Evolutionary conservation across 2,329 filamentous ascomycete genomes (phyloP).

Genomic region (Botrytis cinerea): DNA sequence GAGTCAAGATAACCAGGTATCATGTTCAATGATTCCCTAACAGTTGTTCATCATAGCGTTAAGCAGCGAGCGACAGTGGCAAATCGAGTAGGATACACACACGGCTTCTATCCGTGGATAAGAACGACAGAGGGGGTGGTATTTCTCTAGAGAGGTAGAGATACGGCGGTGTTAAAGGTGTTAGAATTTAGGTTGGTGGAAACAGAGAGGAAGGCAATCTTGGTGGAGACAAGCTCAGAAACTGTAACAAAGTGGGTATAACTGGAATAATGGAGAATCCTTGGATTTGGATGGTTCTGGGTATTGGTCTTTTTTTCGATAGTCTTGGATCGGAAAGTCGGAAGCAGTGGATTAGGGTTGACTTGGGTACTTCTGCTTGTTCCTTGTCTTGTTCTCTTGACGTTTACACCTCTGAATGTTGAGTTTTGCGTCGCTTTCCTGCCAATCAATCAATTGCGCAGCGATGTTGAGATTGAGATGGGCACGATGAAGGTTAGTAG

Average conservation of each 20-base stretch:
- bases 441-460: background rate
- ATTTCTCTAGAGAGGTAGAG: background rate
- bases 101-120: background rate
- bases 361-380: background rate
- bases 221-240: slow-evolving; percentile 10
- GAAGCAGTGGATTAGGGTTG: slow-evolving; percentile 2
- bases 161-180: background rate
- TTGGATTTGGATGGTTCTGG: slow-evolving; percentile 6
- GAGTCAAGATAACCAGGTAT: slow-evolving; percentile 7
- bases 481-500: background rate
- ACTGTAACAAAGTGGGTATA: slow-evolving; percentile 5
- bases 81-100: background rate
- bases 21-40: slow-evolving; percentile 16
- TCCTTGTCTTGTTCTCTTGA: background rate
- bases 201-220: background rate
- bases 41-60: slow-evolving; percentile 3
- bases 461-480: background rate
- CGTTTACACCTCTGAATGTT: background rate
- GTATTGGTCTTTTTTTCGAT: slow-evolving; percentile 6
- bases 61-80: background rate
- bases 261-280: slow-evolving; percentile 18
- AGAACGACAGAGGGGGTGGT: background rate
- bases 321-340: slow-evolving; percentile 2
- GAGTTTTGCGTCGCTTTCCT: no score
- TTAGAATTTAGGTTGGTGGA: background rate